A percentile compares a stretch with the other conserved stretches of the same genome.
These are phyloP conservation scores for Populus alba DNA, from an alignment of 345 rosid species.

Conservation along the genomic window DNA sequence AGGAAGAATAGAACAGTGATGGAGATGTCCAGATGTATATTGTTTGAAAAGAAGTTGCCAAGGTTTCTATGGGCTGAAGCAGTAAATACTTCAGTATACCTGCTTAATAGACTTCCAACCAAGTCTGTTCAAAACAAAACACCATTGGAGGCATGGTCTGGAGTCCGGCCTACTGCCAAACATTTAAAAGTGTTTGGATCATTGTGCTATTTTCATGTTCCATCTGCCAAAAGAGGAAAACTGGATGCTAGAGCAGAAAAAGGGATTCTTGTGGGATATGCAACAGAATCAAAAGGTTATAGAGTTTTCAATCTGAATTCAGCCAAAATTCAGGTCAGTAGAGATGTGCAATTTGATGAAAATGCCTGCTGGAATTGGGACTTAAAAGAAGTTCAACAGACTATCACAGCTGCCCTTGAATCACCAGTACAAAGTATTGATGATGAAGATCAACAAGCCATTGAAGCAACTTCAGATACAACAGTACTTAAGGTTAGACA, in stretches of 20 bases:
- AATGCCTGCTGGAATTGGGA: neutral
- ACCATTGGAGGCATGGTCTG: neutral
- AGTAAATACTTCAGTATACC: neutral
- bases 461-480: neutral
- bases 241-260: neutral
- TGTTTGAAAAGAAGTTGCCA: neutral
- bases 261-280: neutral
- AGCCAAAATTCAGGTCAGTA: neutral
- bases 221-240: neutral
- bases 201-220: neutral
- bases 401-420: too few species aligned
- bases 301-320: neutral
- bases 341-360: constrained; percentile 11
- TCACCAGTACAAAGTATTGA: neutral
- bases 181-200: neutral
- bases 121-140: neutral
- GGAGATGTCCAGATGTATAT: neutral
- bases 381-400: neutral
- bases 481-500: too few species aligned
- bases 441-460: too few species aligned
- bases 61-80: neutral
- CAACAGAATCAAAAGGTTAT: neutral
- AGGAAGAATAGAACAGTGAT: neutral
- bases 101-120: neutral
- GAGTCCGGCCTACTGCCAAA: neutral